Conservation (phyloP, 768 basidiomycete genomes). For the Naganishia randhawae region DNA sequence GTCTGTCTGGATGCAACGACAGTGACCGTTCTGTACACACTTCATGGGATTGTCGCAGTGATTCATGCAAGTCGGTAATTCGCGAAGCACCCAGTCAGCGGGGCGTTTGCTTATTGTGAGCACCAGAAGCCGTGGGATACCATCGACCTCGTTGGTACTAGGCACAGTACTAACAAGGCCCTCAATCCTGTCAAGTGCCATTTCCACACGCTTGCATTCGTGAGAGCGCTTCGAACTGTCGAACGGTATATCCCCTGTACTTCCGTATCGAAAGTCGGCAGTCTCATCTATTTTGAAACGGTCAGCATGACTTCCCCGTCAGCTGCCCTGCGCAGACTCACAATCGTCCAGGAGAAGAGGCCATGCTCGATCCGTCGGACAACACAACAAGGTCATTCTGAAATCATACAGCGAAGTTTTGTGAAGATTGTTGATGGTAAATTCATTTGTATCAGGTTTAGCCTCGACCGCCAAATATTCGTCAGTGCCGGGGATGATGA, state of each 20-base stretch:
- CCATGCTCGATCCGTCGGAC: conserved; percentile 44
- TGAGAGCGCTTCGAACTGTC: conserved; percentile 39
- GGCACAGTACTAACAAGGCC: conserved; percentile 2
- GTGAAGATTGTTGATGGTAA: background rate
- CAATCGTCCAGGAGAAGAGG: conserved; percentile 48
- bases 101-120: conserved; percentile 17
- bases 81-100: conserved; percentile 42
- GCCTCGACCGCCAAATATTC: conserved; percentile 27
- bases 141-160: background rate
- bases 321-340: conserved; percentile 23
- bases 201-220: conserved; percentile 33
- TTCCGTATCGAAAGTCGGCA: conserved; percentile 44
- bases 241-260: conserved; percentile 46
- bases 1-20: conserved; percentile 48
- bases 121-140: conserved; percentile 20
- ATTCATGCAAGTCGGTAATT: conserved; percentile 48
- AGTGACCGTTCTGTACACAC: conserved; percentile 49
- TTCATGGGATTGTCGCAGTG: conserved; percentile 47
- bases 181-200: conserved; percentile 22
- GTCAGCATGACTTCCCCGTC: background rate
- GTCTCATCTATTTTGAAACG: conserved; percentile 33
- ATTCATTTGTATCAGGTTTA: conserved; percentile 1
- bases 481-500: conserved; percentile 39
- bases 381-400: conserved; percentile 47
- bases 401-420: conserved; percentile 37